Evolutionary conservation across 1,139 yeast genomes (phyloP), one percentile per base, ranked within the genome.

Genomic region (Blastobotrys aristatus): DNA sequence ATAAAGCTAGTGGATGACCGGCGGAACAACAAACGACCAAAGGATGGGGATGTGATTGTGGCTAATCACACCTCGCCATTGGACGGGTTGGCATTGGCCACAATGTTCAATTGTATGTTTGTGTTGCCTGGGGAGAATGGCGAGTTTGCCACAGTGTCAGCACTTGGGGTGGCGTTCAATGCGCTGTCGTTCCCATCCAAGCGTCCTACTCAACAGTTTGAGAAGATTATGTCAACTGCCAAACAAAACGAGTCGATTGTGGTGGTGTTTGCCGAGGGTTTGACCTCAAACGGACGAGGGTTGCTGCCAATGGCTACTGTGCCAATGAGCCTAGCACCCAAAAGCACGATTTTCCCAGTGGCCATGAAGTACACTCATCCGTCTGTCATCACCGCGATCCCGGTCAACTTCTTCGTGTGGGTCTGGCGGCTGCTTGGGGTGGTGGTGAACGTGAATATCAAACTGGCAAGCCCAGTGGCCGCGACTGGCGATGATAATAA

Each of bases 251-350:
- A 63, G 20, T 50, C 57, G 17, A 56, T 60, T 0, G 58, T 67
- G 14, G 66, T 68, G 1, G 41, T 68, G 3, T 67, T 69, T 48
- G 62, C 60, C 3, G 73, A 69, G 51, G 72, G 71, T 2, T 67
- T 72, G 1, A 64, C 74, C 3, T 65, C 73, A 6, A 70, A 70
- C 44, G 73, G 74, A 13, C 56, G 66, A 26, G 74, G 70, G 0
- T 50, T 70, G 14, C 60, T 70, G 38, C 63, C 70, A 4, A 50
- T 62, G 37, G 48, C 46, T 24, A 41, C 44, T 14, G 31, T 51
- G 6, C 53, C 58, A n/a, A 24, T 47, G 13, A 32, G 49, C 6
- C 11, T 40, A 24, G 46, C 53, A 5, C n/a, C n/a, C n/a, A 38
- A 44, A 2, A 20, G 54, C 18, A 48, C 43, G 17, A 52, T 65